Evolutionary conservation across 2,329 filamentous ascomycete species (phyloP), one percentile per base, ranked within the genome.

Genomic region (Fusarium ambrosium): DNA sequence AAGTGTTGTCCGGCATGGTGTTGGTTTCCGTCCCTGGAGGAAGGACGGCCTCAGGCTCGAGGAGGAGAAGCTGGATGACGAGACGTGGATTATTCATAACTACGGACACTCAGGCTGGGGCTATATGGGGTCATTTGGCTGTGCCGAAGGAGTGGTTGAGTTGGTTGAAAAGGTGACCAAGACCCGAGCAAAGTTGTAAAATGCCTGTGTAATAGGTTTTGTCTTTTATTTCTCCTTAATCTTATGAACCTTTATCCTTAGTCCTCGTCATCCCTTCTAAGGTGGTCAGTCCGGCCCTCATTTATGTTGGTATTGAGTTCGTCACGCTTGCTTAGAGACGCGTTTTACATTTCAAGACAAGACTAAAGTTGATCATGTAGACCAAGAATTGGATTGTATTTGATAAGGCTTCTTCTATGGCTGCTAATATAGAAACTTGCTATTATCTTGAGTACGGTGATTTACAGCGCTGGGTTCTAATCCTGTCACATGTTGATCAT

Each of bases 31-130:
- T 72, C 94, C 94, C 4, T 88, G 91, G 79, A 86, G 94, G 56
- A 87, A 91, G 56, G 92, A 89, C 2, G 94, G 94, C 0, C 90
- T 92, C 16, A 88, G 94, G 66, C 85, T 96, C 18, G 94, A 95
- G 82, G 91, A 86, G 84, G 72, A 89, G 94, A 53, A 68, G 60
- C 1, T 76, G 5, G 66, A 59, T 6, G 66, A 59, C 4, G 22
- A 37, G 48, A 60, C 59, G 4, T 65, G 48, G 80, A 88, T 93
- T 4, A 90, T 94, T 34, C 92, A 94, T 79, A 91, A 92, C 74
- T 94, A 94, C 77, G 92, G 92, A 2, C 91, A 93, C 80, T 90
- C 88, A 1, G 92, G 92, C 1, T 93, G 91, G 86, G 94, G 94
- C 4, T 96, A 87, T 66, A 86, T 88, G 75, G 86, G 85, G 6